Percentiles rank a stretch among this genome's conserved stretches.
Evolutionary conservation across 2,329 filamentous ascomycete genomes (phyloP).

Genomic region (Exophiala calicioides): DNA sequence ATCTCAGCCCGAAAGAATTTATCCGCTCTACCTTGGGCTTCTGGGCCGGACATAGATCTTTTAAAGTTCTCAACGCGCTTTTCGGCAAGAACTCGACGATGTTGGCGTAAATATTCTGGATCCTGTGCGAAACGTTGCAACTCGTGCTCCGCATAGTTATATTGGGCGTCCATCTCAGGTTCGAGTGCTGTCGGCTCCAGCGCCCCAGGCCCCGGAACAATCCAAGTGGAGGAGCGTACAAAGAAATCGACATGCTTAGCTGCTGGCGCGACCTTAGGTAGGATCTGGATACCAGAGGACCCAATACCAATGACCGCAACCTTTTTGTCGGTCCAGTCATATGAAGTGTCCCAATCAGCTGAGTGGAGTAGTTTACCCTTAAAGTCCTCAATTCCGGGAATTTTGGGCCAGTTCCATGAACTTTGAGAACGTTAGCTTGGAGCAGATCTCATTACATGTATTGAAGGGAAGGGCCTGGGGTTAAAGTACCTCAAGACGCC

Average conservation of each 20-base stretch:
- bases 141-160: background rate
- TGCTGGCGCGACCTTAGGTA: conserved; percentile 42
- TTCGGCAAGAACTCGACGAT: too few species aligned
- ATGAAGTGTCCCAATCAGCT: conserved; percentile 39
- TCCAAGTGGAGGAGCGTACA: conserved; percentile 28
- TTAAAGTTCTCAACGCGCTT: too few species aligned
- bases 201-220: conserved; percentile 15
- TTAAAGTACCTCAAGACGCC: too few species aligned
- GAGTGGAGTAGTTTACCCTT: conserved; percentile 15
- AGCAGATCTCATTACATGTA: too few species aligned
- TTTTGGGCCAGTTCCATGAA: conserved; percentile 34
- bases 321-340: conserved; percentile 16
- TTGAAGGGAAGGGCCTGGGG: too few species aligned
- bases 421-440: too few species aligned
- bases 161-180: background rate
- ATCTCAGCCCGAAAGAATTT: background rate
- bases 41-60: too few species aligned
- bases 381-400: conserved; percentile 33
- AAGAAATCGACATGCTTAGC: conserved; percentile 33
- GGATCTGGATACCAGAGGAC: conserved; percentile 29
- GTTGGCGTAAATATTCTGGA: too few species aligned
- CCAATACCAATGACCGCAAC: conserved; percentile 31
- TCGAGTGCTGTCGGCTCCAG: background rate
- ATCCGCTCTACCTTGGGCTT: too few species aligned
- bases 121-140: too few species aligned